Evolutionary conservation across 768 basidiomycete genomes (phyloP), one percentile per base, ranked within the genome.

Genomic region (Amanita inopinata): DNA sequence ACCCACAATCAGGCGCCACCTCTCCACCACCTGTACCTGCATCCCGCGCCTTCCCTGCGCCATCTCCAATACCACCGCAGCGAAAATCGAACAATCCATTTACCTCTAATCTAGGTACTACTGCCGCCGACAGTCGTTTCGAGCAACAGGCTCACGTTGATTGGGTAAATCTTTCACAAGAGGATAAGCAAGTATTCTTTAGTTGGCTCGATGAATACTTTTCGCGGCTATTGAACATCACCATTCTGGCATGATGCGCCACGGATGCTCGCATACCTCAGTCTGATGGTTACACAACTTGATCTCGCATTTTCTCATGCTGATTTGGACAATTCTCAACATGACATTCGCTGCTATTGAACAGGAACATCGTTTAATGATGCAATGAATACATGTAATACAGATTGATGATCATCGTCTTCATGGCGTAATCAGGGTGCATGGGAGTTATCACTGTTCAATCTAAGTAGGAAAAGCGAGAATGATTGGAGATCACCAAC

Each of bases 141-240:
- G 22, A 30, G 19, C 11, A 20, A 2, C 54, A 60, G 9, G 34
- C 48, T 12, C 49, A 47, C 30, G 73, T 88, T 22, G 77, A 85
- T 54, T 89, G 85, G 85, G 57, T 67, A 4, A 77, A 83, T 56
- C 65, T 89, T 35, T 73, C 76, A 1, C 53, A 56, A 15, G 69
- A 79, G 54, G 83, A 89, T 53, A 88, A 85, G 54, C 62, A 74
- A 22, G 73, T 65, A 18, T 83, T 89, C 54, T 89, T 88, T 58
- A 60, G 61, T 46, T 88, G 85, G 84, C 64, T 89, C 15, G 85
- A 89, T 55, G 85, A 87, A 52, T 88, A 80, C 61, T 89, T 89
- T 52, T 69, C 73, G 11, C 66, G 68, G 24, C 63, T 62, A 37
- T 56, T 63, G 27, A 53, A 52, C 30, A 53, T 67, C 20, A 42